Base-by-base conservation (phyloP, 2,329 filamentous ascomycete genomes). In the Aspergillus viridinutans region DNA sequence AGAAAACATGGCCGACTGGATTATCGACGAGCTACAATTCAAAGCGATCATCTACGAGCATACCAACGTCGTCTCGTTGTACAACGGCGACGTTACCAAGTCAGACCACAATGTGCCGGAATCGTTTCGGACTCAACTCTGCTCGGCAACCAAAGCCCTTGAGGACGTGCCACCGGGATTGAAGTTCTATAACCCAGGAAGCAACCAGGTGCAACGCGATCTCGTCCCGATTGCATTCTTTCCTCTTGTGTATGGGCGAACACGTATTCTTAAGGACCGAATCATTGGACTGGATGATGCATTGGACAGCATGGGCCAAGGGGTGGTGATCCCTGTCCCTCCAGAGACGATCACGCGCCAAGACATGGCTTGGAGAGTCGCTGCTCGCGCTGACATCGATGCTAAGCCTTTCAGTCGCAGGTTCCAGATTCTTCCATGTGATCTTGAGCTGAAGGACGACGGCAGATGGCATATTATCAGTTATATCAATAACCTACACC, bases 171-270 rank as follows among this genome's bases (percentile, higher is more conserved):
- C 81, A 4, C 6, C 54, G 0, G 78, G 81, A 6, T 54, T 75
- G 35, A 80, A 81, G 60, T 85, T 88, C 67, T 89, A 81, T 79
- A 83, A 87, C 66, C 85, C 85, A 0, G 74, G 79, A 2, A 82
- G 78, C 1, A 71, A 82, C 21, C 69, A 71, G 0, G 80, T 78
- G 58, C 84, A 89, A 1, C 78, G 86, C 0, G 81, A 89, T 64
- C 72, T 89, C 1, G 78, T 89, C 4, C 81, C 89, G 61, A 85
- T 86, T 1, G 88, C 84, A 0, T 73, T 89, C 6, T 89, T 80
- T 61, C 85, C 86, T 0, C 69, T 89, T 0, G 67, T 70, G 1
- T 72, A 69, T 50, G 70, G 70, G n/a, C 63, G 61, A 35, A 67
- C 52, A n/a, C 69, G 67, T 4, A 66, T 69, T 50, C 68, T 72